These are phyloP conservation scores for Teunomyces tritomae DNA, from an alignment of 805 yeast genomes.

Conservation along the genomic window DNA sequence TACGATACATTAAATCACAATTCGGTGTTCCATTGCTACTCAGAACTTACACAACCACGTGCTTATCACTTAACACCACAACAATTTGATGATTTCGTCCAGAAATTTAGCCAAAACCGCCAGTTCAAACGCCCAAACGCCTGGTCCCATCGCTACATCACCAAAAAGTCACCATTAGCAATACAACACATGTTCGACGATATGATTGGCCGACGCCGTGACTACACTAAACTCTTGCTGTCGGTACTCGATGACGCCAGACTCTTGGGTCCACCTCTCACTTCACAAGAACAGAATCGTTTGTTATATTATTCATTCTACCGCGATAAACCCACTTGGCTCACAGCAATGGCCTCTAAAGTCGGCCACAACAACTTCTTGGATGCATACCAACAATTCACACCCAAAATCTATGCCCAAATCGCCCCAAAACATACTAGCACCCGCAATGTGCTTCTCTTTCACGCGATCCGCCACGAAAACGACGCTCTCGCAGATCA, in stretches of 20 bases:
- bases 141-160: slow-evolving; percentile 11
- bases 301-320: slow-evolving; percentile 30
- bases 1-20: slow-evolving; percentile 23
- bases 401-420: slow-evolving; percentile 16
- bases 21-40: slow-evolving; percentile 22
- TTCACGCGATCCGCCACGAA: slow-evolving; percentile 28
- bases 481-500: slow-evolving; percentile 19
- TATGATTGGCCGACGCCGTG: slow-evolving; percentile 17
- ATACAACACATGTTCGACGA: slow-evolving; percentile 13
- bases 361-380: slow-evolving; percentile 6
- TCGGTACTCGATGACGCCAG: slow-evolving; percentile 28
- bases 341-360: slow-evolving; percentile 14
- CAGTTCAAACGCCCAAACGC: slow-evolving; percentile 26
- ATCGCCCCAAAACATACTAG: slow-evolving; percentile 10
- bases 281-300: slow-evolving; percentile 27
- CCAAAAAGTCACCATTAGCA: not conserved
- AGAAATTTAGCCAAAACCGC: slow-evolving; percentile 19
- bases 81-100: slow-evolving; percentile 28
- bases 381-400: slow-evolving; percentile 13
- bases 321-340: slow-evolving; percentile 20
- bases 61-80: slow-evolving; percentile 22
- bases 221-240: slow-evolving; percentile 19
- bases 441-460: slow-evolving; percentile 24
- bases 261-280: slow-evolving; percentile 20
- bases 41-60: slow-evolving; percentile 25